Conservation (phyloP, 2,329 filamentous ascomycete species). For the Dactylellina sp. region DNA sequence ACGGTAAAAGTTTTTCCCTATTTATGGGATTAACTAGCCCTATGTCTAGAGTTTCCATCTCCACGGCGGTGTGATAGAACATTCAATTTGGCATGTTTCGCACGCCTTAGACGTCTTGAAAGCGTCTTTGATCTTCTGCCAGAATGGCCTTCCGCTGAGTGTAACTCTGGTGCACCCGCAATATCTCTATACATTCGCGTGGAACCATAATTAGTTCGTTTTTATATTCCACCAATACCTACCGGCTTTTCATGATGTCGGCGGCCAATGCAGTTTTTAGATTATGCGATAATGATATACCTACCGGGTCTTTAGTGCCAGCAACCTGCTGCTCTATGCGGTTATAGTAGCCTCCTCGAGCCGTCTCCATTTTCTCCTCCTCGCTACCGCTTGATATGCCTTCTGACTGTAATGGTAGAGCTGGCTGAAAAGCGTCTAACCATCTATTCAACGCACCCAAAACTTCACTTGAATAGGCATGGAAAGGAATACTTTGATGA, state of each 20-base stretch:
- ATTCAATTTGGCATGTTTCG: constrained; percentile 13
- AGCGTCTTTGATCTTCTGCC: constrained; percentile 26
- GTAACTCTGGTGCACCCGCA: constrained; percentile 10
- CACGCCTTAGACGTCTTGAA: constrained; percentile 2
- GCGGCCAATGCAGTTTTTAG: background rate
- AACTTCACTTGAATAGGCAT: constrained; percentile 14
- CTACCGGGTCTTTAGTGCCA: constrained; percentile 17
- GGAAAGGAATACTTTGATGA: constrained; percentile 17
- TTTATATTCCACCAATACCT: constrained; percentile 11
- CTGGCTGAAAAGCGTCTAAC: constrained; percentile 12
- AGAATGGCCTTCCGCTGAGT: constrained; percentile 8
- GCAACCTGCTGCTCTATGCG: constrained; percentile 1
- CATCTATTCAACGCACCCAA: constrained; percentile 7
- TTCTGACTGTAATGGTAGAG: background rate
- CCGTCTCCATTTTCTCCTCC: constrained; percentile 21
- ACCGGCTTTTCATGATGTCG: constrained; percentile 5
- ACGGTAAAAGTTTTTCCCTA: too few species aligned
- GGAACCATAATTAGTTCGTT: constrained; percentile 1
- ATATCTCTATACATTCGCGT: constrained; percentile 3
- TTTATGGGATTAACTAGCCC: too few species aligned
- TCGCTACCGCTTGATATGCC: constrained; percentile 3
- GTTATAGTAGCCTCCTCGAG: constrained; percentile 11
- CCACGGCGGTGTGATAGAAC: constrained; percentile 3
- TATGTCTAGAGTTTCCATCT: constrained; percentile 2
- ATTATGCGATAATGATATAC: constrained; percentile 10